phyloP scores from a whole-genome alignment of 2,329 filamentous ascomycete species.

The Cercospora zeae-maydis region DNA sequence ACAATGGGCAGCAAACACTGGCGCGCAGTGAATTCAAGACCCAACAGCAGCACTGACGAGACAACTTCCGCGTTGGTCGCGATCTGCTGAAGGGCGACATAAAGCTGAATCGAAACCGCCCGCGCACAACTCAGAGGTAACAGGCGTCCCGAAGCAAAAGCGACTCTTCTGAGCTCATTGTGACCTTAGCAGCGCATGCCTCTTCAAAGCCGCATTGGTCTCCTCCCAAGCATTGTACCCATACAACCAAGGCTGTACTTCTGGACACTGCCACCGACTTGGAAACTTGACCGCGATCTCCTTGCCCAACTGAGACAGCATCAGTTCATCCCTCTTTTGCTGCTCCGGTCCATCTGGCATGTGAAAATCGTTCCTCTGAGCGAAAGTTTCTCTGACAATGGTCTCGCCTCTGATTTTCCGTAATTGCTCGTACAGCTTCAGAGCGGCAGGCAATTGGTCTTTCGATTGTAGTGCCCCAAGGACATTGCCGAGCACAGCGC shows the following conservation, averaged over 20 bases:
- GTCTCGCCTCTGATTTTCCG: slow-evolving; percentile 50
- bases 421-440: slow-evolving; percentile 46
- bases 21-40: not conserved
- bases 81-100: not conserved
- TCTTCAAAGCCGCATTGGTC: slow-evolving; percentile 37
- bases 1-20: not conserved
- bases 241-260: slow-evolving; percentile 62
- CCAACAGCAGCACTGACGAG: not conserved
- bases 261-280: slow-evolving; percentile 60
- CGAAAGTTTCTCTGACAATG: slow-evolving; percentile 62
- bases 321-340: slow-evolving; percentile 54
- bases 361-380: slow-evolving; percentile 43
- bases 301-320: slow-evolving; percentile 54
- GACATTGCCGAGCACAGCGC: slow-evolving; percentile 60
- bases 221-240: slow-evolving; percentile 61
- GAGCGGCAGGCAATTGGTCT: slow-evolving; percentile 38
- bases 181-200: not conserved
- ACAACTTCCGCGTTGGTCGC: too few species aligned
- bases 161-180: not conserved
- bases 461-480: slow-evolving; percentile 50
- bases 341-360: slow-evolving; percentile 54
- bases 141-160: not conserved
- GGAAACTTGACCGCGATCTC: slow-evolving; percentile 56
- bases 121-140: too few species aligned
- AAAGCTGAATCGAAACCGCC: not conserved